Evolutionary conservation across 345 rosid species (phyloP).

Genomic region (Erodium maritimum): DNA sequence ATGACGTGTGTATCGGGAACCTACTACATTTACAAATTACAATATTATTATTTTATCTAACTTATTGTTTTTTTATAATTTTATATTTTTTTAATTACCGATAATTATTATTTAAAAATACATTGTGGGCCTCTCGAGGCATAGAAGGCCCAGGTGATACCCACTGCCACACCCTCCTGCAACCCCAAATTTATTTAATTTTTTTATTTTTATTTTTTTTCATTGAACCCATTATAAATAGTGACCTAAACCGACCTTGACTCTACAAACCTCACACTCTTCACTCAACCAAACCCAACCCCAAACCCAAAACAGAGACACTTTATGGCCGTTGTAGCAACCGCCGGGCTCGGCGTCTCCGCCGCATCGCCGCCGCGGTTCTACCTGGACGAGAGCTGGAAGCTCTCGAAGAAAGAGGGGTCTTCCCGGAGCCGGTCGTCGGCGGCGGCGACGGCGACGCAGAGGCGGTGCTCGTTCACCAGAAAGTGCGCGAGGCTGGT

Average conservation of each 20-base stretch:
- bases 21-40: constrained; percentile 8
- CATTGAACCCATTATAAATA: constrained; percentile 39
- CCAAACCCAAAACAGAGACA: too few species aligned
- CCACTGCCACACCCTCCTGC: constrained; percentile 49
- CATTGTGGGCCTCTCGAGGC: constrained; percentile 40
- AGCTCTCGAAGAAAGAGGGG: constrained; percentile 45
- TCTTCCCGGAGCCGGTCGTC: constrained; percentile 44
- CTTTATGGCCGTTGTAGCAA: too few species aligned
- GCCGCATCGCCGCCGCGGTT: constrained; percentile 29
- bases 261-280: constrained; percentile 11
- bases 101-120: background rate
- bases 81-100: background rate
- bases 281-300: too few species aligned
- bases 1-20: constrained; percentile 27
- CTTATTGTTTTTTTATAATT: background rate
- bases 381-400: constrained; percentile 51
- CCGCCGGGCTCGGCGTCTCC: too few species aligned
- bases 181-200: too few species aligned
- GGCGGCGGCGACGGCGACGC: constrained; percentile 16
- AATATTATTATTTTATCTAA: background rate
- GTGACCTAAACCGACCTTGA: constrained; percentile 10
- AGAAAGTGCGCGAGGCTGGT: constrained; percentile 78
- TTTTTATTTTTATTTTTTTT: background rate
- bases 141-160: constrained; percentile 41
- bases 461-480: constrained; percentile 51